phyloP scores from a whole-genome alignment of 495 filamentous ascomycete species.

The Elaphomyces granulatus region DNA sequence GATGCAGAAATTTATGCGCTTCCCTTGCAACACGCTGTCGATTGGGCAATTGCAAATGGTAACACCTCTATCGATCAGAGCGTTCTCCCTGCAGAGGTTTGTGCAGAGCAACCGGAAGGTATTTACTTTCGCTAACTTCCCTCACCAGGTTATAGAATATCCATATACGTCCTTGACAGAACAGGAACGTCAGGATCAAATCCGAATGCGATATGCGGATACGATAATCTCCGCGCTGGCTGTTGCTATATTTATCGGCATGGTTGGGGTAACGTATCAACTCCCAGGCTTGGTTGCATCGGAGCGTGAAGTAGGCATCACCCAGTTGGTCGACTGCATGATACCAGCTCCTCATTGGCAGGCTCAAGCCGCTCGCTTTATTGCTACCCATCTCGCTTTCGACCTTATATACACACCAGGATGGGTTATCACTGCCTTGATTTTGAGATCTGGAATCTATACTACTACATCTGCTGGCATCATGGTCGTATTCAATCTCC shows the following conservation, averaged over 20 bases:
- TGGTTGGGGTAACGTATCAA: conserved; percentile 62
- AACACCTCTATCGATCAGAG: conserved; percentile 25
- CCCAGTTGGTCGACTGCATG: conserved; percentile 68
- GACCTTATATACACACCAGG: conserved; percentile 50
- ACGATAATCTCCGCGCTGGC: conserved; percentile 52
- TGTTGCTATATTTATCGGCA: conserved; percentile 51
- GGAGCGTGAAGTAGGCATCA: conserved; percentile 67
- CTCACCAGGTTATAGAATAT: conserved; percentile 42
- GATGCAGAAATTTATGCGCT: conserved; percentile 60
- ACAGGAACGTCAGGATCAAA: conserved; percentile 43
- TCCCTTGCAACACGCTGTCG: conserved; percentile 64
- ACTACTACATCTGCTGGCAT: conserved; percentile 42
- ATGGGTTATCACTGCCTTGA: conserved; percentile 53
- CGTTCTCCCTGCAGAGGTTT: conserved; percentile 27
- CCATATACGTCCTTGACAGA: conserved; percentile 55
- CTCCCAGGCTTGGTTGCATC: conserved; percentile 60
- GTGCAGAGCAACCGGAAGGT: not conserved
- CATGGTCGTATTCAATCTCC: conserved; percentile 46
- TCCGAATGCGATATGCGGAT: conserved; percentile 52
- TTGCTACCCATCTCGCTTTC: conserved; percentile 55
- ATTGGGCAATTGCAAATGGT: conserved; percentile 48
- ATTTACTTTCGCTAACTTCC: not conserved
- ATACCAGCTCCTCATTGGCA: conserved; percentile 52
- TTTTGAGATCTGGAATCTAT: conserved; percentile 48
- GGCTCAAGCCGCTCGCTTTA: conserved; percentile 49